phyloP scores from a whole-genome alignment of 805 yeast species.

The Helenozyma rhizophorensis region DNA sequence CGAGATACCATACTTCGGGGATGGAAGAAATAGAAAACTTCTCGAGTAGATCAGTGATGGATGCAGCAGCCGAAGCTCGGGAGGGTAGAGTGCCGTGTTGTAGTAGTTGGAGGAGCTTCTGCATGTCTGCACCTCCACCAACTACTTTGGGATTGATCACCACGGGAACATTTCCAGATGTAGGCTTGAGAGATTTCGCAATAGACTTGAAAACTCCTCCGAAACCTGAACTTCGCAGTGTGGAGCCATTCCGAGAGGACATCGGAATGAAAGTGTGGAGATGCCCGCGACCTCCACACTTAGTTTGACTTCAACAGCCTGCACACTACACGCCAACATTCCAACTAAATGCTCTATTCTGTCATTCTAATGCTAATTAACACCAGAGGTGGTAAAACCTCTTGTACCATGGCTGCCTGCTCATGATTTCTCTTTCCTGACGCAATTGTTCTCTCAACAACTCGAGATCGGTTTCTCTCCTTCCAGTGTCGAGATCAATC shows the following conservation, averaged over 20 bases:
- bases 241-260: too few relatives aligned
- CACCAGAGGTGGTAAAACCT: conserved; percentile 36
- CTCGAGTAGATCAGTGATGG: conserved; percentile 47
- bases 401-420: conserved; percentile 30
- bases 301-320: too few relatives aligned
- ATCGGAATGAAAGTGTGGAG: too few relatives aligned
- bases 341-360: too few relatives aligned
- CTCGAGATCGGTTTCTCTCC: conserved; percentile 57
- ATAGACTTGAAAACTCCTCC: conserved; percentile 39
- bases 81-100: conserved; percentile 31
- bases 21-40: conserved; percentile 53
- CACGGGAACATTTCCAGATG: conserved; percentile 15
- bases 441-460: conserved; percentile 41
- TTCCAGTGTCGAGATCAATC: conserved; percentile 61
- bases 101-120: conserved; percentile 34
- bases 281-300: too few relatives aligned
- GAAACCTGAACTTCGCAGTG: conserved; percentile 24
- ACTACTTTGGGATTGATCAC: conserved; percentile 40
- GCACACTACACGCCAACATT: too few relatives aligned
- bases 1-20: conserved; percentile 74
- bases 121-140: conserved; percentile 41
- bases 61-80: conserved; percentile 48
- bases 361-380: too few relatives aligned
- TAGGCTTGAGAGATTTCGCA: conserved; percentile 32
- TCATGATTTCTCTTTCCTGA: conserved; percentile 19